Percentiles rank a stretch among this genome's conserved stretches.
These are phyloP conservation scores for Glycine tomentella DNA, from an alignment of 306 rosid genomes.

Conservation along the genomic window DNA sequence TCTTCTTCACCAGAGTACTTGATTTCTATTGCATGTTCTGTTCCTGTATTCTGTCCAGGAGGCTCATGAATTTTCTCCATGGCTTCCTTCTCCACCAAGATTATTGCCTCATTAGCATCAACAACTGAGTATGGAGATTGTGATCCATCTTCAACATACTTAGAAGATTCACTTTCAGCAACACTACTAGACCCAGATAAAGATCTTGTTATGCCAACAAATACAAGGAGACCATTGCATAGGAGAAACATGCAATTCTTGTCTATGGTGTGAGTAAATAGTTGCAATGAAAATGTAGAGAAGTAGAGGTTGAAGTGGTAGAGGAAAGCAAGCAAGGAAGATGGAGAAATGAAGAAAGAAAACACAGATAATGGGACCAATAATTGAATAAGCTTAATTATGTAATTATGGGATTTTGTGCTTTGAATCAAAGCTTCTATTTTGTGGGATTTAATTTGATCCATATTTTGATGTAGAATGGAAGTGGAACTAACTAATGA, in stretches of 20 bases:
- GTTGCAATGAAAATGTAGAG: conserved; percentile 56
- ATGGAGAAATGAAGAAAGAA: conserved; percentile 53
- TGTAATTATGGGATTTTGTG: conserved; percentile 42
- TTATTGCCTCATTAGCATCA: conserved; percentile 42
- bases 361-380: conserved; percentile 60
- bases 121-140: conserved; percentile 17
- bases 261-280: conserved; percentile 70
- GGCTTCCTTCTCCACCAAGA: conserved; percentile 7
- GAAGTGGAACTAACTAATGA: conserved; percentile 28
- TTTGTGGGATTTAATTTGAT: conserved; percentile 44
- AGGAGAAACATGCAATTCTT: conserved; percentile 74
- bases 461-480: conserved; percentile 48
- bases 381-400: conserved; percentile 54
- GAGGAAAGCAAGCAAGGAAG: conserved; percentile 52
- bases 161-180: conserved; percentile 39
- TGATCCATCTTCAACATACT: conserved; percentile 39
- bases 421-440: conserved; percentile 33
- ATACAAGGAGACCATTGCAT: conserved; percentile 70
- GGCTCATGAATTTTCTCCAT: conserved; percentile 26
- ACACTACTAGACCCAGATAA: conserved; percentile 43
- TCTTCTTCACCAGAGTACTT: conserved; percentile 30
- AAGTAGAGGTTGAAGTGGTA: conserved; percentile 55
- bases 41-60: conserved; percentile 24
- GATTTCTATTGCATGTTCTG: conserved; percentile 41
- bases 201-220: conserved; percentile 62